These are phyloP conservation scores for Forsythia suspensa DNA, from an alignment of 257 asterid species.

Conservation along the genomic window DNA sequence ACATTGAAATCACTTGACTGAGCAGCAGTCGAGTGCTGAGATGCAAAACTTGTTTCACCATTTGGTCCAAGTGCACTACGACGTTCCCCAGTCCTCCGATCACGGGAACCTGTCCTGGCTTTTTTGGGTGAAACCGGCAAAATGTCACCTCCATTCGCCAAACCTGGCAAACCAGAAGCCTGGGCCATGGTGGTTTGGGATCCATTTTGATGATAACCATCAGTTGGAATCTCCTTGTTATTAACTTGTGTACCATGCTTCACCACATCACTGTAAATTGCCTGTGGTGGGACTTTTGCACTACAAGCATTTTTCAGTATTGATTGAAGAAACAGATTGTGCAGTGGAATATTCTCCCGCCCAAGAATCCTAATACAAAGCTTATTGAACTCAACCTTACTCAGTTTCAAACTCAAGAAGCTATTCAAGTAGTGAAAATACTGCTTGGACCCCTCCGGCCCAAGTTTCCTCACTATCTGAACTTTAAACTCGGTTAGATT, in stretches of 20 bases:
- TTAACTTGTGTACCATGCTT: conserved; percentile 33
- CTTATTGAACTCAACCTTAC: conserved; percentile 74
- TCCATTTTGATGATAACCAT: conserved; percentile 55
- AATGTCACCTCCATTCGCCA: conserved; percentile 59
- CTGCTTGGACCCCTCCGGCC: conserved; percentile 76
- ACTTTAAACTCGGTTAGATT: conserved; percentile 74
- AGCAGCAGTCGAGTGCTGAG: conserved; percentile 38
- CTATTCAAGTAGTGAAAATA: conserved; percentile 70
- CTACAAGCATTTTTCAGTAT: conserved; percentile 68
- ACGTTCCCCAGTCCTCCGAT: conserved; percentile 59
- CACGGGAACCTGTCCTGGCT: conserved; percentile 57
- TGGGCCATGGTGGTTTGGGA: conserved; percentile 38
- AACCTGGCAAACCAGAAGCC: conserved; percentile 50
- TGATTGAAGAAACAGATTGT: conserved; percentile 76
- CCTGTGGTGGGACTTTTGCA: conserved; percentile 61
- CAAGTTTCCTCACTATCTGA: conserved; percentile 71
- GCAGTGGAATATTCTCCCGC: conserved; percentile 73
- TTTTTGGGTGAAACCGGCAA: conserved; percentile 66
- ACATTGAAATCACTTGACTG: conserved; percentile 35
- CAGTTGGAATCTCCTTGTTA: conserved; percentile 46
- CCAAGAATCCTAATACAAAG: conserved; percentile 70
- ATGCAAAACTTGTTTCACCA: conserved; percentile 43
- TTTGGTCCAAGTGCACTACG: conserved; percentile 59
- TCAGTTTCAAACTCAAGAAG: conserved; percentile 69
- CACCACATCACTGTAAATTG: conserved; percentile 38